Evolutionary conservation across 2,329 filamentous ascomycete species (phyloP), one percentile per base, ranked within the genome.

Genomic region (Hypomyces rosellus): DNA sequence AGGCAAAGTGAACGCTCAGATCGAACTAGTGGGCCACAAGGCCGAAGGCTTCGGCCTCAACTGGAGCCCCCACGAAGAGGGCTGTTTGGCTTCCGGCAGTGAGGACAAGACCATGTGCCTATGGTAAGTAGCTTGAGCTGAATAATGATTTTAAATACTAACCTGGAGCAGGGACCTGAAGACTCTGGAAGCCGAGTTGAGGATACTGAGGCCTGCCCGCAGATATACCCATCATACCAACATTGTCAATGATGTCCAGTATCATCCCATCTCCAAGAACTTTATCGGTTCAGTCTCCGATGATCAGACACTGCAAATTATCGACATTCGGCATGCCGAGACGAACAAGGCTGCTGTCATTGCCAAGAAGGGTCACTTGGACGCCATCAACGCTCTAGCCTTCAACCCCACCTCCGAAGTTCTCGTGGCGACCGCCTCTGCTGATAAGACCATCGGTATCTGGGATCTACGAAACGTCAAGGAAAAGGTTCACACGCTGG

Each of bases 181-280:
- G 59, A 84, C 84, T 50, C 85, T 90, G 57, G 81, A 83, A 49
- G 81, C 81, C 58, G 79, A 80, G 53, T 85, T 84, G 67, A 87
- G 81, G 63, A 79, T 77, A 30, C 74, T 97, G 46, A 81, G 82
- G 60, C 85, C 90, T 12, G 74, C 78, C 5, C 81, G 85, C 44
- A 86, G 81, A 37, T 97, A 93, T 70, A 92, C 84, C 1, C 88
- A 96, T 58, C 95, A 99, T 68, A 84, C 79, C 16, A 85, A 92
- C 22, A 88, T 93, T 48, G 93, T 99, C 65, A 99, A 99, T 67
- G 93, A 99, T 63, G 91, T 99, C 33, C 90, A 97, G 70, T 89
- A 95, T 65, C 92, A 97, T 61, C 91, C 92, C 8, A 80, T 90
- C 40, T 88, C 92, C 56, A 85, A 83, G 61, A 84, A 85, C 59